These are phyloP conservation scores for Colletotrichum sp. DNA, from an alignment of 2,329 filamentous ascomycete genomes.

Conservation along the genomic window DNA sequence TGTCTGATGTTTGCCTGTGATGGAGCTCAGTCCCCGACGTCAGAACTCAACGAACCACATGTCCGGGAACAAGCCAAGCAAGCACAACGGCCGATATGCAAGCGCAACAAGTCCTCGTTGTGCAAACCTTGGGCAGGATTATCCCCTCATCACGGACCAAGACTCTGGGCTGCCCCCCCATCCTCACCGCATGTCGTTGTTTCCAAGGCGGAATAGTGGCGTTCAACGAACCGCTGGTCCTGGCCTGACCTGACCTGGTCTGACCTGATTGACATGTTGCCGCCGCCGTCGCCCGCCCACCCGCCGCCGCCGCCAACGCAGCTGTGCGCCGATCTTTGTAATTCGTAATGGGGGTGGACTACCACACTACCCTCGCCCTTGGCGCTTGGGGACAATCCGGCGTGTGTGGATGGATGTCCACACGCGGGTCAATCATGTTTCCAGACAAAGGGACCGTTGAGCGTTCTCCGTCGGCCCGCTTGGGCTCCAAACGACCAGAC, in stretches of 20 bases:
- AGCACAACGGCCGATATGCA: not conserved
- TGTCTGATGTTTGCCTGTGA: not conserved
- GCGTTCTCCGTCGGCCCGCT: conserved; percentile 18
- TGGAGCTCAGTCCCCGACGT: not conserved
- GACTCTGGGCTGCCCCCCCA: not conserved
- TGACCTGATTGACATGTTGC: conserved; percentile 12
- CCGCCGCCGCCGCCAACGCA: not conserved
- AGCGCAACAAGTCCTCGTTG: not conserved
- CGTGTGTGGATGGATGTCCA: not conserved
- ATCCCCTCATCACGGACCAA: not conserved
- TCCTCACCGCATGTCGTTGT: not conserved
- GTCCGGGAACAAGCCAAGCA: conserved; percentile 2
- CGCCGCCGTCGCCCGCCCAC: not conserved
- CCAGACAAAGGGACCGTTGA: conserved; percentile 15
- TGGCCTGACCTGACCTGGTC: not conserved
- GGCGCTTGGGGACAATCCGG: conserved; percentile 14
- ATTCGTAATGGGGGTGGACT: not conserved
- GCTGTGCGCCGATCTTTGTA: not conserved
- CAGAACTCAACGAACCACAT: conserved; percentile 7
- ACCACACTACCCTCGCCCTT: not conserved
- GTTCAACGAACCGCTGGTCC: not conserved
- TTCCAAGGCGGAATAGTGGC: not conserved
- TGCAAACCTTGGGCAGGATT: not conserved
- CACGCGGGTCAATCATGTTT: conserved; percentile 7
- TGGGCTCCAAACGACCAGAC: conserved; percentile 6